A percentile compares a stretch with the other conserved stretches of the same genome.
phyloP scores from a whole-genome alignment of 2,329 filamentous ascomycete genomes.

The Hymenoscyphus fructigenus region DNA sequence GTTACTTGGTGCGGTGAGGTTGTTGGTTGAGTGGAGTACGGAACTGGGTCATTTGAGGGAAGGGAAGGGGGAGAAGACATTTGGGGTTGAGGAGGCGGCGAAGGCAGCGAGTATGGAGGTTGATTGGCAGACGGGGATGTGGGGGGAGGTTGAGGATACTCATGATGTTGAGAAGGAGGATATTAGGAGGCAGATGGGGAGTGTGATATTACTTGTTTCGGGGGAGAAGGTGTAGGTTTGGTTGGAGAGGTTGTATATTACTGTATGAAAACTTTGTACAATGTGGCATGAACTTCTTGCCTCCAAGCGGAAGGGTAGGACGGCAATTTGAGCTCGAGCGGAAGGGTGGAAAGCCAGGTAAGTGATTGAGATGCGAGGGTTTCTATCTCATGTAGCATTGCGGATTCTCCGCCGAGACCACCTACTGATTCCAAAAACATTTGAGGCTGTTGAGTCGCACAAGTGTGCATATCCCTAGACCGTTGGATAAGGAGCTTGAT shows the following conservation, averaged over 20 bases:
- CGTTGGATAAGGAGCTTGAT: too few species aligned
- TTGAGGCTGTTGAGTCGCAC: too few species aligned
- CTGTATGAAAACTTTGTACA: neutral
- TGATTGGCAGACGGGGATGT: conserved; percentile 82
- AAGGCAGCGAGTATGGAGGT: conserved; percentile 80
- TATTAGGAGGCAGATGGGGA: conserved; percentile 81
- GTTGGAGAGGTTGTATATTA: neutral
- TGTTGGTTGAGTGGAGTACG: conserved; percentile 87
- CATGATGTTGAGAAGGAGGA: conserved; percentile 97
- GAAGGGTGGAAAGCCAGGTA: too few species aligned
- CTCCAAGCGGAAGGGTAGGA: too few species aligned
- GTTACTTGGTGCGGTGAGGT: conserved; percentile 70
- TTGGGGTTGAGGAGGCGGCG: conserved; percentile 81
- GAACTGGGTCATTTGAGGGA: conserved; percentile 56
- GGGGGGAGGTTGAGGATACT: conserved; percentile 95
- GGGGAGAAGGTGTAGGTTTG: conserved; percentile 41
- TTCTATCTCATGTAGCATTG: too few species aligned
- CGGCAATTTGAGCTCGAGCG: too few species aligned
- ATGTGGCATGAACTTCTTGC: neutral
- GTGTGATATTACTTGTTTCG: conserved; percentile 77
- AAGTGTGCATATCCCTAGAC: too few species aligned
- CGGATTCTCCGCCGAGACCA: too few species aligned
- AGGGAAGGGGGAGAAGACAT: conserved; percentile 43
- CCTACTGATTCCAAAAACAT: too few species aligned
- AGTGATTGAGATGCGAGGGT: too few species aligned